These are phyloP conservation scores for Paramyrothecium roridum DNA, from an alignment of 2,329 filamentous ascomycete species.

Conservation along the genomic window DNA sequence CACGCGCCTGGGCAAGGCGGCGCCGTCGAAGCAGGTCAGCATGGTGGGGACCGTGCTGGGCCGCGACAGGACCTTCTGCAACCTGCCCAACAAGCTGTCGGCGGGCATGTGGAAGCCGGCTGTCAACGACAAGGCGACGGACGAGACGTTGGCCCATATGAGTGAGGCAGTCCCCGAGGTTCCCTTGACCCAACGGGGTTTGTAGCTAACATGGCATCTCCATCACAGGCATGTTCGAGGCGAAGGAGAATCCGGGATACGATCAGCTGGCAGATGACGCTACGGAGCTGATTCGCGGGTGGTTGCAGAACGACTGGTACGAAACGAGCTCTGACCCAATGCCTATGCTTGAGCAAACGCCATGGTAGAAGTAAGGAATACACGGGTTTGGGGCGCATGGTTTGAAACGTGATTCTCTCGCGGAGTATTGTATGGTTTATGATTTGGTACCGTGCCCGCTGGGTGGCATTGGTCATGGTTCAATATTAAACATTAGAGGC, in stretches of 20 bases:
- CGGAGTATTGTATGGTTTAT: neutral
- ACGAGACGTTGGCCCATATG: conserved; percentile 81
- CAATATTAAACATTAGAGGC: neutral
- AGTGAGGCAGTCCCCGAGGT: conserved; percentile 37
- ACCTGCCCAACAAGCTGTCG: conserved; percentile 60
- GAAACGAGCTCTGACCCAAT: conserved; percentile 43
- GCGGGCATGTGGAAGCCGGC: conserved; percentile 64
- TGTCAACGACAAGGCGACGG: conserved; percentile 73
- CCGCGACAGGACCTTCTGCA: conserved; percentile 82
- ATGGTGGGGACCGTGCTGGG: conserved; percentile 60
- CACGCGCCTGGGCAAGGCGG: conserved; percentile 73
- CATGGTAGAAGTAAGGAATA: no score
- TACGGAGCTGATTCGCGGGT: conserved; percentile 60
- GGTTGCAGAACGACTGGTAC: conserved; percentile 67
- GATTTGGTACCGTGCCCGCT: neutral
- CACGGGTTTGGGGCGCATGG: no score
- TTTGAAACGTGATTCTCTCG: no score
- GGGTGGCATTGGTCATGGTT: neutral
- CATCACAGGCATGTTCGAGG: conserved; percentile 65
- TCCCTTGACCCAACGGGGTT: neutral
- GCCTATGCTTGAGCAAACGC: conserved; percentile 13
- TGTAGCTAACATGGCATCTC: neutral
- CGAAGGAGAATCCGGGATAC: conserved; percentile 70
- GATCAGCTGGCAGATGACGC: conserved; percentile 64
- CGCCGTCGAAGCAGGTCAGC: conserved; percentile 48